These are phyloP conservation scores for Candida anutae DNA, from an alignment of 1,139 yeast species.

Conservation along the genomic window DNA sequence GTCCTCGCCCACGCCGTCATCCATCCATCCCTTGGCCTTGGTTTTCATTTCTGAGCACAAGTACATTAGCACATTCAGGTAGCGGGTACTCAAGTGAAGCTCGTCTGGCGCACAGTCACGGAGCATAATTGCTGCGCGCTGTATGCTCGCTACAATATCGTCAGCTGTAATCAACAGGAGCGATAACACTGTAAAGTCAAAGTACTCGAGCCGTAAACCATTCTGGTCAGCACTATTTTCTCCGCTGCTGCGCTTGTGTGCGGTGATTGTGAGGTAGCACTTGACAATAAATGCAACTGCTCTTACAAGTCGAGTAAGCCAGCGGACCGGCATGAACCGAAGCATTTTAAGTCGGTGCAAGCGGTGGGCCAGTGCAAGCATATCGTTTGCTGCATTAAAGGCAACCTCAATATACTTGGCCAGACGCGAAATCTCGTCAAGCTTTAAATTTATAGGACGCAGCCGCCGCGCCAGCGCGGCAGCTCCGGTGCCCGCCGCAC, in stretches of 20 bases:
- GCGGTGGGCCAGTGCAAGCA: slow-evolving; percentile 63
- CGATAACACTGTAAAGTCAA: slow-evolving; percentile 47
- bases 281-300: slow-evolving; percentile 88
- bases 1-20: slow-evolving; percentile 10
- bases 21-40: slow-evolving; percentile 16
- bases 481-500: no score
- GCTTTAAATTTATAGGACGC: slow-evolving; percentile 30
- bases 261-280: slow-evolving; percentile 64
- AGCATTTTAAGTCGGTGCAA: slow-evolving; percentile 59
- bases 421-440: slow-evolving; percentile 66
- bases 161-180: slow-evolving; percentile 61
- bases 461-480: slow-evolving; percentile 9
- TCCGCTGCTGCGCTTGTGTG: slow-evolving; percentile 18
- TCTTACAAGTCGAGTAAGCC: slow-evolving; percentile 84
- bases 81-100: slow-evolving; percentile 71
- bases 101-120: slow-evolving; percentile 88
- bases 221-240: slow-evolving; percentile 22
- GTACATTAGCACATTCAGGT: slow-evolving; percentile 73
- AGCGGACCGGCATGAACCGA: slow-evolving; percentile 79
- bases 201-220: no score
- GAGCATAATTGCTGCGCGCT: slow-evolving; percentile 65
- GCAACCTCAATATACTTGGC: slow-evolving; percentile 79
- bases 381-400: slow-evolving; percentile 75
- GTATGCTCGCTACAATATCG: slow-evolving; percentile 61
- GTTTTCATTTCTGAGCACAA: slow-evolving; percentile 68